Evolutionary conservation across 345 rosid species (phyloP).

Genomic region (Eucalyptus urophylla): DNA sequence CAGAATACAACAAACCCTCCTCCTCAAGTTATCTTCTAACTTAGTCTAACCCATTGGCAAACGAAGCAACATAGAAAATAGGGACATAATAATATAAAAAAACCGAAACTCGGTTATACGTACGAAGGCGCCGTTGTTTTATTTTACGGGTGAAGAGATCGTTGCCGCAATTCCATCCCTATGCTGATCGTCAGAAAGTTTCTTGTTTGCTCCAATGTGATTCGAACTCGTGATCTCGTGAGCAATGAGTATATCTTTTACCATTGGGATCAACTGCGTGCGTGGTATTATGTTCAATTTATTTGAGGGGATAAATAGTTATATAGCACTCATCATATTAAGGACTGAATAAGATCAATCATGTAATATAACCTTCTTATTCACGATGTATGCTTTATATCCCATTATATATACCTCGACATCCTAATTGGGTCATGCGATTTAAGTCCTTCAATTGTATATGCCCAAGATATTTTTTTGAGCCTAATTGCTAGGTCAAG

Average conservation of each 20-base stretch:
- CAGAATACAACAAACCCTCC: neutral
- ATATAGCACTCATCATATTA: neutral
- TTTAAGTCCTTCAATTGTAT: neutral
- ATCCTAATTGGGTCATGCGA: neutral
- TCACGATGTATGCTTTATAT: neutral
- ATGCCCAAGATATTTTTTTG: neutral
- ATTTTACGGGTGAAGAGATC: neutral
- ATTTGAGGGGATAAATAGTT: too few relatives aligned
- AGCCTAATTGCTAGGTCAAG: neutral
- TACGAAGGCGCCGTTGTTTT: neutral
- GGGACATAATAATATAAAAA: neutral
- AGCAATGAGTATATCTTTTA: neutral
- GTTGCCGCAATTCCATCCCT: neutral
- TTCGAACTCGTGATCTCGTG: neutral
- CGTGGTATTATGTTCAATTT: neutral
- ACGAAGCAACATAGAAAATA: neutral
- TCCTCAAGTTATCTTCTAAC: neutral
- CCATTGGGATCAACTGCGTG: neutral
- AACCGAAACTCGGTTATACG: neutral
- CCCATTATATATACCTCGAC: neutral
- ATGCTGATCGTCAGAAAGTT: neutral
- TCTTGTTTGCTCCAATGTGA: neutral
- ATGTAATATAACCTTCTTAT: neutral
- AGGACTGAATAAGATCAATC: too few relatives aligned
- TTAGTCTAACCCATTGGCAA: neutral